These are phyloP conservation scores for Linum usitatissimum DNA, from an alignment of 345 rosid species.

Conservation along the genomic window DNA sequence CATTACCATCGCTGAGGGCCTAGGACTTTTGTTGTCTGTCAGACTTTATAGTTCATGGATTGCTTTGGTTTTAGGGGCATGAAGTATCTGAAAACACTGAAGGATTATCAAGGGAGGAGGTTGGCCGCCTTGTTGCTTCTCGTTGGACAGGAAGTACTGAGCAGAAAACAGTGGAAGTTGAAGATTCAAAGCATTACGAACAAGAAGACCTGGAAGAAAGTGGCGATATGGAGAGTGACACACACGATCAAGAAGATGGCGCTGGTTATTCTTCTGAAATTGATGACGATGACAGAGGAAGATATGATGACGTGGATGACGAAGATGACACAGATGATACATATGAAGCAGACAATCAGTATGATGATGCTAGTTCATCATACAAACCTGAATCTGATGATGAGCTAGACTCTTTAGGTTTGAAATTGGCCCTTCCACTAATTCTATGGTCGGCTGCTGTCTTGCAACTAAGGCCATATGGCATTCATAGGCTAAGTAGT, in stretches of 20 bases:
- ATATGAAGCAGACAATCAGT: slow-evolving; percentile 40
- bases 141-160: slow-evolving; percentile 87
- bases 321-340: slow-evolving; percentile 43
- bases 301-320: slow-evolving; percentile 40
- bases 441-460: not conserved
- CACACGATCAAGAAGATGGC: slow-evolving; percentile 42
- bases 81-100: slow-evolving; percentile 36
- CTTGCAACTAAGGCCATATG: not conserved
- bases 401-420: slow-evolving; percentile 55
- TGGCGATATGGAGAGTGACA: slow-evolving; percentile 17
- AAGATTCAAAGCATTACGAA: slow-evolving; percentile 21
- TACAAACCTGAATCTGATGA: slow-evolving; percentile 40
- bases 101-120: slow-evolving; percentile 79
- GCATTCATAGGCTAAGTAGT: slow-evolving; percentile 3
- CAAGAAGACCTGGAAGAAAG: slow-evolving; percentile 41
- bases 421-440: slow-evolving; percentile 6
- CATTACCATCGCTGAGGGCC: not conserved
- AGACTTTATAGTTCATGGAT: slow-evolving; percentile 4
- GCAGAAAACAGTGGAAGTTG: slow-evolving; percentile 28
- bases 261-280: slow-evolving; percentile 52
- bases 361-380: slow-evolving; percentile 40
- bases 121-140: slow-evolving; percentile 90
- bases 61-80: slow-evolving; percentile 27
- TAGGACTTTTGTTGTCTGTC: slow-evolving; percentile 9
- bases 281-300: slow-evolving; percentile 35